Base-by-base conservation (phyloP, 208 protist genomes). In the Angomonas deanei region DNA sequence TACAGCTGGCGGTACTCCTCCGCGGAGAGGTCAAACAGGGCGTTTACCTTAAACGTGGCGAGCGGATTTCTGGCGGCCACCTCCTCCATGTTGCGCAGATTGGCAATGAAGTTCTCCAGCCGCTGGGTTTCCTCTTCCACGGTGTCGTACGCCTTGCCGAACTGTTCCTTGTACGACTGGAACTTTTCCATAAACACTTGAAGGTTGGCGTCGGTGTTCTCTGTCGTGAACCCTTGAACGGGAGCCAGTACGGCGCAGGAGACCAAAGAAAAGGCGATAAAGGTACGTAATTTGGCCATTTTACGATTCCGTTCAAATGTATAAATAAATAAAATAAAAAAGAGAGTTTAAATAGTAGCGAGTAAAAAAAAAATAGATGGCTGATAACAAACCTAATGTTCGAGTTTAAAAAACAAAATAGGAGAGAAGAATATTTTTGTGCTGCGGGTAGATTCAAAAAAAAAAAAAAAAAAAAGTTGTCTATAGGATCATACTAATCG, bases 101-200 rank as follows among this genome's bases (percentile, higher is more conserved):
- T 97, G 38, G 66, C 26, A 34, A 49, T 48, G 74, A 92, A 97
- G 53, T 74, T 68, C 19, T 48, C 33, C 46, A 90, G 66, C 34
- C 83, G 78, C 11, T 64, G 32, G 5, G 71, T 68, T 68, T 93
- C 85, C 54, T 77, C 84, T 3, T 64, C 76, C 17, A 58, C 68
- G 15, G 38, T 74, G 19, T 30, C 73, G 68, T 93, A 96, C 36
- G 42, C 13, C 78, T 90, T 93, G 56, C 74, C 72, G 64, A 84
- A 71, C 53, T 62, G 28, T 53, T 64, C 24, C 86, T 92, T 96
- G 77, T 90, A 96, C 32, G 54, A 42, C 17, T 62, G 69, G 62
- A 88, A 96, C 28, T 56, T 62, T 30, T 54, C 64, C 4, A 68
- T 66, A 24, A 64, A 39, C n/a, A 61, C 38, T 8, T 42, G 11